Evolutionary conservation across 1,284 basidiomycete genomes (phyloP).

Genomic region (Marasmius sp.): DNA sequence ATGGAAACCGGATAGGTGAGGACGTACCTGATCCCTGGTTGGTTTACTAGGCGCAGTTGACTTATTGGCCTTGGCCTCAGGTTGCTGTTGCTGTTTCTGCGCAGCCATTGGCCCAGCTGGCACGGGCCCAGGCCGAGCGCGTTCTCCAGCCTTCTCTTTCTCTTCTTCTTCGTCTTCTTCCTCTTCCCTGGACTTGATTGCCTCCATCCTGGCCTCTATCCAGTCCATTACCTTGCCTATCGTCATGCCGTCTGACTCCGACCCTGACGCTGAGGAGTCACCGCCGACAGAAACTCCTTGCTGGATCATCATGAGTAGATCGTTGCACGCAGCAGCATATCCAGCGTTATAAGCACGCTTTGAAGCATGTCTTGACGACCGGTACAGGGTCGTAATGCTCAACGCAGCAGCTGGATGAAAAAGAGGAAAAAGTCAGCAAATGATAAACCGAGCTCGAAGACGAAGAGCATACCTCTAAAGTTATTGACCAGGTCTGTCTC

Average conservation of each 20-base stretch:
- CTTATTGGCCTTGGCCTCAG: conserved; percentile 10
- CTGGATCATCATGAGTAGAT: conserved; percentile 77
- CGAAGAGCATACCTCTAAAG: conserved; percentile 61
- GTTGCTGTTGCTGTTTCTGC: neutral
- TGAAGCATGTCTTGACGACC: conserved; percentile 69
- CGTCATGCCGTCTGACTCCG: conserved; percentile 52
- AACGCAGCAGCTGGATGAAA: conserved; percentile 63
- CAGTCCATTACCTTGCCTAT: conserved; percentile 79
- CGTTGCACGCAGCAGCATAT: conserved; percentile 73
- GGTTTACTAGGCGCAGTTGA: conserved; percentile 3
- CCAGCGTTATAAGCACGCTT: conserved; percentile 77
- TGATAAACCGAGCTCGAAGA: conserved; percentile 3
- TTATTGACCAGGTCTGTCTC: conserved; percentile 78
- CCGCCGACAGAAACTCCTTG: conserved; percentile 68
- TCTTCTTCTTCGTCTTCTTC: conserved; percentile 81
- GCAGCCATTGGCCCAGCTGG: conserved; percentile 15
- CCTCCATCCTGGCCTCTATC: conserved; percentile 71
- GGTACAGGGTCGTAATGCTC: conserved; percentile 79
- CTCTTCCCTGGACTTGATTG: conserved; percentile 65
- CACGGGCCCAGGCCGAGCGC: conserved; percentile 14
- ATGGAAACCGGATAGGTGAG: neutral
- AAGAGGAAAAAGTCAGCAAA: conserved; percentile 15
- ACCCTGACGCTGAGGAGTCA: conserved; percentile 33
- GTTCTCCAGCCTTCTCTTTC: conserved; percentile 48
- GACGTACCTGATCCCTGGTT: conserved; percentile 29